A percentile compares a stretch with the other conserved stretches of the same genome.
Evolutionary conservation across 495 filamentous ascomycete genomes (phyloP).

Genomic region (Penicillium macrosclerotiorum): DNA sequence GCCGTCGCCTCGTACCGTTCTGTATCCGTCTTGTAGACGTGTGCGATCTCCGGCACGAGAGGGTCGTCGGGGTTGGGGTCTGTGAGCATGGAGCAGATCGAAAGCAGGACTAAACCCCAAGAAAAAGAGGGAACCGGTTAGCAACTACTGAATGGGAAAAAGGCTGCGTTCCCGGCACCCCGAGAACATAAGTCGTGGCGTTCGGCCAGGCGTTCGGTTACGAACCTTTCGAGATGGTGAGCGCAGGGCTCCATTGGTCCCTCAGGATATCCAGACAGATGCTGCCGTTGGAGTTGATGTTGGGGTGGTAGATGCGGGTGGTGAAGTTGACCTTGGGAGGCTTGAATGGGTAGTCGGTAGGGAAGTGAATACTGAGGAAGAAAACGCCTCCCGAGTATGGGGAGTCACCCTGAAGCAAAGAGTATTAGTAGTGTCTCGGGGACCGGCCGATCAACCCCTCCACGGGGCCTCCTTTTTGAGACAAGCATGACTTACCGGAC

Average conservation of each 20-base stretch:
- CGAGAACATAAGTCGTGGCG: too few species aligned
- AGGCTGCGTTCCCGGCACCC: too few species aligned
- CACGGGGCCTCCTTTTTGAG: too few species aligned
- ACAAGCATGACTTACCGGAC: slow-evolving; percentile 90
- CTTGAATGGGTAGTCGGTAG: slow-evolving; percentile 99
- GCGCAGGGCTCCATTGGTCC: slow-evolving; percentile 98
- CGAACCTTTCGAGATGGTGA: slow-evolving; percentile 97
- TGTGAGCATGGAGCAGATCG: slow-evolving; percentile 99
- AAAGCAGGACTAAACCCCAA: slow-evolving; percentile 94
- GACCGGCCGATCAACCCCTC: too few species aligned
- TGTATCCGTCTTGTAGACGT: slow-evolving; percentile 99
- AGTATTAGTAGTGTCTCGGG: slow-evolving; percentile 26
- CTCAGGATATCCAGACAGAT: slow-evolving; percentile 97
- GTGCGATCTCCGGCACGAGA: slow-evolving; percentile 95
- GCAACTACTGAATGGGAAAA: too few species aligned
- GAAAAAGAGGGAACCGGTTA: slow-evolving; percentile 16
- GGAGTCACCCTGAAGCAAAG: slow-evolving; percentile 67
- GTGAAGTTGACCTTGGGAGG: slow-evolving; percentile 99
- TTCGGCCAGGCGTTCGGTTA: background rate
- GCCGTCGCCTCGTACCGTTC: slow-evolving; percentile 93
- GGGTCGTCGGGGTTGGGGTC: slow-evolving; percentile 99
- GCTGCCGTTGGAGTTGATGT: slow-evolving; percentile 99
- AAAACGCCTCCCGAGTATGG: slow-evolving; percentile 98
- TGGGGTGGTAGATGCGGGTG: slow-evolving; percentile 98
- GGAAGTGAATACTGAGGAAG: slow-evolving; percentile 98